Percentiles rank a stretch among this genome's conserved stretches.
These are phyloP conservation scores for Ambrosiella cleistominuta DNA, from an alignment of 2,329 filamentous ascomycete species.

Conservation along the genomic window DNA sequence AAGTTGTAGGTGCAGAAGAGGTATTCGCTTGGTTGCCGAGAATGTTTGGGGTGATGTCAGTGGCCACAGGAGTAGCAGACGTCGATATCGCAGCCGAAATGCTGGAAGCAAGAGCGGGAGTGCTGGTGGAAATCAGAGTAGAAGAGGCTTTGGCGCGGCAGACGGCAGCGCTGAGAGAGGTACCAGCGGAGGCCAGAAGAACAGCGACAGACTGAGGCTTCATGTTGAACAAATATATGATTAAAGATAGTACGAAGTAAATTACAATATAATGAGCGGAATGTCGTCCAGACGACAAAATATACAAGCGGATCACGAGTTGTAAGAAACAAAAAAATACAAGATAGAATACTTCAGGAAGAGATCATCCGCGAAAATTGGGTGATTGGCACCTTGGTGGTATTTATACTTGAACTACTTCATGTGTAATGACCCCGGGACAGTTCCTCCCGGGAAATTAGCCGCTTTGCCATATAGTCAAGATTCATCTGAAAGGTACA, in stretches of 20 bases:
- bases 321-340: background rate
- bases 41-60: background rate
- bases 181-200: background rate
- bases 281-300: slow-evolving; percentile 5
- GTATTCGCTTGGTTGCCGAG: background rate
- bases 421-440: too few relatives aligned
- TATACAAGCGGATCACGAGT: background rate
- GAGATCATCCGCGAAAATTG: too few relatives aligned
- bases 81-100: background rate
- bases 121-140: background rate
- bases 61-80: background rate
- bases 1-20: background rate
- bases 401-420: too few relatives aligned
- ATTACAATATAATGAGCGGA: background rate
- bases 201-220: background rate
- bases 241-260: background rate
- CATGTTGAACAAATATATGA: background rate
- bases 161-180: background rate
- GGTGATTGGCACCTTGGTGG: too few relatives aligned
- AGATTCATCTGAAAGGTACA: too few relatives aligned
- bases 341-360: background rate
- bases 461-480: too few relatives aligned
- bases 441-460: too few relatives aligned
- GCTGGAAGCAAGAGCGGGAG: background rate
- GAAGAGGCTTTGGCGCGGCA: background rate